These are phyloP conservation scores for Pisolithus sp. DNA, from an alignment of 768 basidiomycete genomes.

Conservation along the genomic window DNA sequence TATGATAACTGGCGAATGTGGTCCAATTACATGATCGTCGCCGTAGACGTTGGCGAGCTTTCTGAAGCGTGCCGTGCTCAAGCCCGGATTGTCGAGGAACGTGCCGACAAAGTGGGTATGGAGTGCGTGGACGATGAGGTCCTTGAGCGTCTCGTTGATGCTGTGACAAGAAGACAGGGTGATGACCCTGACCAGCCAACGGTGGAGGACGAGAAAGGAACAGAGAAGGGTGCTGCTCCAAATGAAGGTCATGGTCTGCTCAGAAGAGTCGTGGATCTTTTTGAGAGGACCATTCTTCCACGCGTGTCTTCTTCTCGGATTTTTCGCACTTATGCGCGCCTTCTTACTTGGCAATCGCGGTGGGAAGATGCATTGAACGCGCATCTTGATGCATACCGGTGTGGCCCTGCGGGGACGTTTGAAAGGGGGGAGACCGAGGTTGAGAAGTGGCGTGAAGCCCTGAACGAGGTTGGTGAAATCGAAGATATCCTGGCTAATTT, in stretches of 20 bases:
- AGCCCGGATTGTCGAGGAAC: conserved; percentile 66
- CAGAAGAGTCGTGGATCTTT: conserved; percentile 61
- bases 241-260: conserved; percentile 66
- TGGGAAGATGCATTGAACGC: conserved; percentile 80
- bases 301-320: conserved; percentile 73
- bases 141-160: conserved; percentile 81
- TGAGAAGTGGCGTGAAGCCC: conserved; percentile 67
- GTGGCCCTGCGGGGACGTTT: conserved; percentile 51
- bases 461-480: conserved; percentile 74
- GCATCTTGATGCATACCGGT: conserved; percentile 80
- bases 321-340: conserved; percentile 77
- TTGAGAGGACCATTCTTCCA: conserved; percentile 76
- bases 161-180: conserved; percentile 57
- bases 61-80: conserved; percentile 82
- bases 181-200: conserved; percentile 32
- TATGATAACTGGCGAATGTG: conserved; percentile 98
- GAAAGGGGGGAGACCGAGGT: conserved; percentile 65
- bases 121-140: conserved; percentile 79
- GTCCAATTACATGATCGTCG: conserved; percentile 93
- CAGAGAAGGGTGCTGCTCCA: conserved; percentile 26
- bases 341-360: conserved; percentile 64
- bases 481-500: conserved; percentile 80
- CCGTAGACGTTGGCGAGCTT: conserved; percentile 89
- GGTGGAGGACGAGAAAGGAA: conserved; percentile 11
- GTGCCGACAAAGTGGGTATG: conserved; percentile 37